Conservation (phyloP, 257 asterid genomes). For the Petrea volubilis region DNA sequence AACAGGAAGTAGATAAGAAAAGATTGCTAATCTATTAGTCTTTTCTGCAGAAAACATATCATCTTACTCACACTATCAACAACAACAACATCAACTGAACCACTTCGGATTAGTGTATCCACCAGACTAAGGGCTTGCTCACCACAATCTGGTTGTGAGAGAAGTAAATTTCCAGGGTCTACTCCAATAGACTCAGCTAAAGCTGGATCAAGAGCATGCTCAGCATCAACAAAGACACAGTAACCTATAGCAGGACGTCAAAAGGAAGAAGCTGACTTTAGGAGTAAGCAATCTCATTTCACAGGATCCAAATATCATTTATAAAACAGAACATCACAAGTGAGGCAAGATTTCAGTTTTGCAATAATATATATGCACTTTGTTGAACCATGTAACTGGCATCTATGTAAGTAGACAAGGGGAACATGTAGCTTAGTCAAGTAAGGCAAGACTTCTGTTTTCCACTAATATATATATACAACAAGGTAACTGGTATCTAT, state of each 20-base stretch:
- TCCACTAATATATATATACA: not conserved
- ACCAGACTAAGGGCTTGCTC: conserved; percentile 99
- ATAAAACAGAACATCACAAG: not conserved
- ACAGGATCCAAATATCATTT: no score
- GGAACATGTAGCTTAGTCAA: no score
- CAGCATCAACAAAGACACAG: conserved; percentile 97
- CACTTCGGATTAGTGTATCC: conserved; percentile 95
- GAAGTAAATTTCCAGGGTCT: conserved; percentile 72
- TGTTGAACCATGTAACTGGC: no score
- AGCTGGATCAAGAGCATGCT: conserved; percentile 96
- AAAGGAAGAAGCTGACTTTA: no score
- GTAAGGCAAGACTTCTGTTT: not conserved
- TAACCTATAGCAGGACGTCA: conserved; percentile 53
- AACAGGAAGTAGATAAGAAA: conserved; percentile 4
- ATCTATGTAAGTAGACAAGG: no score
- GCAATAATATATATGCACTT: no score
- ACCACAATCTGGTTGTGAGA: conserved; percentile 97
- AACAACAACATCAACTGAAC: conserved; percentile 96
- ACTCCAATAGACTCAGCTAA: conserved; percentile 93
- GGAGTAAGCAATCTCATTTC: no score
- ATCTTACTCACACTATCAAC: conserved; percentile 89
- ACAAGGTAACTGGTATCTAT: no score
- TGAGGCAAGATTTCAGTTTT: not conserved
- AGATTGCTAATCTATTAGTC: no score
- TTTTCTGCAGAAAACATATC: conserved; percentile 18